phyloP scores from a whole-genome alignment of 2,329 filamentous ascomycete genomes.

The Exophiala sp. region DNA sequence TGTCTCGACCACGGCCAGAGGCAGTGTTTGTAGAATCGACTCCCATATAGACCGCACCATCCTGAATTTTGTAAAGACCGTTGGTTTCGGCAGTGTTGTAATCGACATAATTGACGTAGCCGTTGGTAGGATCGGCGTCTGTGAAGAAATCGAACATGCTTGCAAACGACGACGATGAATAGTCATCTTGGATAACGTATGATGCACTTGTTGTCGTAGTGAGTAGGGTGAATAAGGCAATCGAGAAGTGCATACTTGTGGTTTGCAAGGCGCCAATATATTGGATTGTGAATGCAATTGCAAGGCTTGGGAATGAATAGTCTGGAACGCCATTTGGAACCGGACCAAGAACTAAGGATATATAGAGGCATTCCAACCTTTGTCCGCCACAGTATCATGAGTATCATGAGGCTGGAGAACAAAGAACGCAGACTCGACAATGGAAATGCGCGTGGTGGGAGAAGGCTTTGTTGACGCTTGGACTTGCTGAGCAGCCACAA shows the following conservation, averaged over 20 bases:
- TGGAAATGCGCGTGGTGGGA: constrained; percentile 15
- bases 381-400: background rate
- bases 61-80: constrained; percentile 57
- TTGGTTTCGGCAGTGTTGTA: constrained; percentile 53
- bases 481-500: background rate
- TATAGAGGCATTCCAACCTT: constrained; percentile 9
- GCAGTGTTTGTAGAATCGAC: constrained; percentile 61
- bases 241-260: constrained; percentile 18
- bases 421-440: background rate
- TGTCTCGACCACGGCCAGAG: constrained; percentile 60
- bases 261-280: background rate
- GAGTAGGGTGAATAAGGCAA: constrained; percentile 14
- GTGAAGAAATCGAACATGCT: constrained; percentile 53
- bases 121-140: constrained; percentile 65
- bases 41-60: constrained; percentile 63
- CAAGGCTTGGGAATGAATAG: constrained; percentile 2
- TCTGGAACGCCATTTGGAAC: constrained; percentile 9
- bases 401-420: constrained; percentile 19
- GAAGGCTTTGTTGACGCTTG: constrained; percentile 8
- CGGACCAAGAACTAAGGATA: constrained; percentile 4
- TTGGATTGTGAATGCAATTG: background rate
- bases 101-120: constrained; percentile 69
- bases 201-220: constrained; percentile 28
- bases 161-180: constrained; percentile 48
- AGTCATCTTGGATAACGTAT: constrained; percentile 48